Evolutionary conservation across 2,329 filamentous ascomycete genomes (phyloP), one percentile per base, ranked within the genome.

Genomic region (Penicillium sp.): DNA sequence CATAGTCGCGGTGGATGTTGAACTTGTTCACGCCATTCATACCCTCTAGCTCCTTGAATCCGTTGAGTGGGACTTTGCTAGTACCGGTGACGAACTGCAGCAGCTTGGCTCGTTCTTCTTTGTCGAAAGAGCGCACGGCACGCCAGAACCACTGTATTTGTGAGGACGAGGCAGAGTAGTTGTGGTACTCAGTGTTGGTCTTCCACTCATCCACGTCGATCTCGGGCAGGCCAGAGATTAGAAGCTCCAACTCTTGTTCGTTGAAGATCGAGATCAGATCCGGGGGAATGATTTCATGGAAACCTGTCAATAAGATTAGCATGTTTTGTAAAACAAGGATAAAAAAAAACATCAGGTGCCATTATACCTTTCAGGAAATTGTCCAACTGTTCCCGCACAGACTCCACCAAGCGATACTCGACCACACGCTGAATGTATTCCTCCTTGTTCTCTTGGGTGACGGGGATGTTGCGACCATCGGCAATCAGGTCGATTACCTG

Each of bases 131-230:
- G 56, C 93, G 84, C 29, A 98, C 82, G 17, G 93, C 93, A 59
- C 94, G 85, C 93, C 93, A 98, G 80, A 98, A 98, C 93, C 93
- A 98, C 65, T 97, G 90, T 44, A 98, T 95, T 64, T 98, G 94
- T 30, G 88, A 87, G 3, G 93, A 96, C 0, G 90, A 91, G 20
- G 87, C 84, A 4, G 81, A 88, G 72, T 98, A 98, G 68, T 97
- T 97, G 69, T 97, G 91, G 58, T 98, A 97, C 63, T 98, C 94
- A 2, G 91, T 94, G 69, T 96, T 95, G 70, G 87, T 89, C 79
- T 95, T 96, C 93, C 93, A 98, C 70, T 98, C 93, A 60, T 98
- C 93, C 27, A 97, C 81, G 56, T 98, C 91, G 54, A 98, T 96
- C 60, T 98, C 93, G 1, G 93, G 93, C 36, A 98, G 77, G 62